Percentiles rank a stretch among this genome's conserved stretches.
phyloP scores from a whole-genome alignment of 2,329 filamentous ascomycete genomes.

The Lasiodiplodia sp. region DNA sequence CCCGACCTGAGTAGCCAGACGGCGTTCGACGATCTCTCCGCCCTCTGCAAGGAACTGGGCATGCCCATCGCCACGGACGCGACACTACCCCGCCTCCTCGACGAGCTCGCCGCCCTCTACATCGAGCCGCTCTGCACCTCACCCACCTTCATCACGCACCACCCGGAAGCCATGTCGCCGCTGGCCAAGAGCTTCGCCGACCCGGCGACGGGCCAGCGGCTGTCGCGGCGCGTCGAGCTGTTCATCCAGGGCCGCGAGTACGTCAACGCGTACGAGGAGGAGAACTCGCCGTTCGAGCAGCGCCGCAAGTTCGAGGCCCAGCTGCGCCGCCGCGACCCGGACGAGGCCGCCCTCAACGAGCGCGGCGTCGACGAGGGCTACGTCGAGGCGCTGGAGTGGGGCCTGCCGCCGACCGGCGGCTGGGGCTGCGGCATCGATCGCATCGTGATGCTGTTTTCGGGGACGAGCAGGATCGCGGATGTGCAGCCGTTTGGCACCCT shows the following conservation, averaged over 20 bases:
- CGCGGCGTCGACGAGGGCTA: constrained; percentile 78
- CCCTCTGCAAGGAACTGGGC: constrained; percentile 60
- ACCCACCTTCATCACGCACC: constrained; percentile 87
- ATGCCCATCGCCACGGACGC: constrained; percentile 60
- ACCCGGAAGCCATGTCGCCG: constrained; percentile 89
- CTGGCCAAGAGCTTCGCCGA: constrained; percentile 86
- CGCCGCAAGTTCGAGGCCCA: constrained; percentile 79
- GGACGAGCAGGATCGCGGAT: constrained; percentile 79
- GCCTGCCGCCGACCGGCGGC: constrained; percentile 91
- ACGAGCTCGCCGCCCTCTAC: constrained; percentile 77
- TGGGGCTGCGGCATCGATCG: constrained; percentile 96
- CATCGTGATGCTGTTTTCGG: constrained; percentile 88
- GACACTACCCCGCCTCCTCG: constrained; percentile 76
- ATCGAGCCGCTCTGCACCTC: constrained; percentile 77
- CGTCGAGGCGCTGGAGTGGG: constrained; percentile 82
- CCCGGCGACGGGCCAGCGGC: constrained; percentile 68
- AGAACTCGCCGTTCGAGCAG: constrained; percentile 91
- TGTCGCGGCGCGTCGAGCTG: constrained; percentile 84
- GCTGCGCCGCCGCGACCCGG: constrained; percentile 46
- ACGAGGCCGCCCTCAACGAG: constrained; percentile 50
- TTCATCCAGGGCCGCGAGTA: constrained; percentile 83
- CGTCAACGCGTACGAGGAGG: constrained; percentile 98
- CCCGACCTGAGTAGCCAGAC: constrained; percentile 60
- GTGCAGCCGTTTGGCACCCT: constrained; percentile 89
- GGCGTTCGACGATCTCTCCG: constrained; percentile 66